phyloP scores from a whole-genome alignment of 805 yeast genomes.

The Yamadazyma endophytica region DNA sequence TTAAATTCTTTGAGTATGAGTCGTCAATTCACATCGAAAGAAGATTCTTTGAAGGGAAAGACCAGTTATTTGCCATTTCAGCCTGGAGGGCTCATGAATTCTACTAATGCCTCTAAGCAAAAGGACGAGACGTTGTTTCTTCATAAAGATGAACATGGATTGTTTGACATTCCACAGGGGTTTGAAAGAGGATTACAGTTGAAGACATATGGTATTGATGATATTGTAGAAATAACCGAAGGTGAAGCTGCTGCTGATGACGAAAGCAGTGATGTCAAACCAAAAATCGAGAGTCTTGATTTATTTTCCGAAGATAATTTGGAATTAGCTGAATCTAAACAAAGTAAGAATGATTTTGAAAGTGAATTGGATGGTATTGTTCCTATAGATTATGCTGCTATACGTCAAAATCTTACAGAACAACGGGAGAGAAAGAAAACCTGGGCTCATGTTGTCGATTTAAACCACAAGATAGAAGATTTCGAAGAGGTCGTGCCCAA shows the following conservation, averaged over 20 bases:
- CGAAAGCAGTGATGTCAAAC: conserved; percentile 10
- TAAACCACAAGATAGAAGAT: conserved; percentile 77
- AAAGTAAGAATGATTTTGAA: neutral
- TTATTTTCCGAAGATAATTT: too few relatives aligned
- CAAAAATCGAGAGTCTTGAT: conserved; percentile 1
- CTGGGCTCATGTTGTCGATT: conserved; percentile 96
- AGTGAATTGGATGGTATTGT: conserved; percentile 45
- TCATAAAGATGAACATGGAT: conserved; percentile 65
- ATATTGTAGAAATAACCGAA: conserved; percentile 11
- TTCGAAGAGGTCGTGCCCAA: conserved; percentile 86
- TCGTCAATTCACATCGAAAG: conserved; percentile 60
- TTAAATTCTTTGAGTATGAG: conserved; percentile 70
- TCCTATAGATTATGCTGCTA: conserved; percentile 27
- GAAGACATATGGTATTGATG: conserved; percentile 7
- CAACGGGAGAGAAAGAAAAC: conserved; percentile 42
- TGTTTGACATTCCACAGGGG: conserved; percentile 83
- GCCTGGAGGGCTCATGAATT: conserved; percentile 71
- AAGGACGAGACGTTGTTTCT: conserved; percentile 37
- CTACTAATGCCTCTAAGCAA: conserved; percentile 13
- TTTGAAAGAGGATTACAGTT: conserved; percentile 63
- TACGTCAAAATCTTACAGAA: conserved; percentile 18
- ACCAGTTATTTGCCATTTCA: conserved; percentile 80
- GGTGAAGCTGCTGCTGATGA: conserved; percentile 10
- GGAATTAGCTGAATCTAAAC: neutral
- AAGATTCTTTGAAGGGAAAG: conserved; percentile 63